phyloP scores from a whole-genome alignment of 2,329 filamentous ascomycete species.

The Epichloe typhina region DNA sequence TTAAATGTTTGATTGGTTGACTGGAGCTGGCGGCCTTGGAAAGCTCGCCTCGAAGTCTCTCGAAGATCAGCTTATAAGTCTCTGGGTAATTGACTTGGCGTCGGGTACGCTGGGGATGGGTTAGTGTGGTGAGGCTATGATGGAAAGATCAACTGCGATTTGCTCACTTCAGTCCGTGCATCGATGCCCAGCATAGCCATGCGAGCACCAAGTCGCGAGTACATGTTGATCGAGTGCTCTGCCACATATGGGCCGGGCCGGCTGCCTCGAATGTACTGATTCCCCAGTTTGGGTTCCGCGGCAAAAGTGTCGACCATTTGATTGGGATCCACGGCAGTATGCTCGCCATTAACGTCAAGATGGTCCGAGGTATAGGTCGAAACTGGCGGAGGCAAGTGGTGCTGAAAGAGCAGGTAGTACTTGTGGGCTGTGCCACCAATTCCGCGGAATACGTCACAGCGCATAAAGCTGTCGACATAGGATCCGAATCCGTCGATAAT shows the following conservation, averaged over 20 bases:
- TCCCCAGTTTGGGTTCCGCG: conserved; percentile 38
- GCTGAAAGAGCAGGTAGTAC: conserved; percentile 97
- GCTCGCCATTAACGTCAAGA: conserved; percentile 10
- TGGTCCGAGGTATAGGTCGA: conserved; percentile 68
- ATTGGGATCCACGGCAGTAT: conserved; percentile 50
- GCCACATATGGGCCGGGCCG: conserved; percentile 79
- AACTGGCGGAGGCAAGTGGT: conserved; percentile 72
- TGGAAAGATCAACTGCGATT: background rate
- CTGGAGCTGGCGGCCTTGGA: conserved; percentile 49
- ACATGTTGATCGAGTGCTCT: conserved; percentile 76
- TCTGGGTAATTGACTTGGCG: conserved; percentile 92
- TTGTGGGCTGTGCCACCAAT: conserved; percentile 90
- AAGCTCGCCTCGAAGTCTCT: conserved; percentile 62
- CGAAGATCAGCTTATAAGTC: conserved; percentile 76
- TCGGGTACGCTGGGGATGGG: conserved; percentile 53
- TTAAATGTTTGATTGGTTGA: conserved; percentile 74
- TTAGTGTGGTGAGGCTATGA: background rate
- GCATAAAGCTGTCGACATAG: conserved; percentile 90
- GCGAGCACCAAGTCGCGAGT: conserved; percentile 67
- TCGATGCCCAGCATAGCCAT: conserved; percentile 83
- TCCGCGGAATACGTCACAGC: conserved; percentile 79
- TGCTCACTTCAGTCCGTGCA: conserved; percentile 67
- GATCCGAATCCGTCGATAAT: conserved; percentile 90
- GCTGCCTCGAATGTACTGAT: conserved; percentile 67
- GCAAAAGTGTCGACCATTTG: conserved; percentile 70